A percentile compares a stretch with the other conserved stretches of the same genome.
These are phyloP conservation scores for Colletotrichum theobromicola DNA, from an alignment of 2,329 filamentous ascomycete species.

Conservation along the genomic window DNA sequence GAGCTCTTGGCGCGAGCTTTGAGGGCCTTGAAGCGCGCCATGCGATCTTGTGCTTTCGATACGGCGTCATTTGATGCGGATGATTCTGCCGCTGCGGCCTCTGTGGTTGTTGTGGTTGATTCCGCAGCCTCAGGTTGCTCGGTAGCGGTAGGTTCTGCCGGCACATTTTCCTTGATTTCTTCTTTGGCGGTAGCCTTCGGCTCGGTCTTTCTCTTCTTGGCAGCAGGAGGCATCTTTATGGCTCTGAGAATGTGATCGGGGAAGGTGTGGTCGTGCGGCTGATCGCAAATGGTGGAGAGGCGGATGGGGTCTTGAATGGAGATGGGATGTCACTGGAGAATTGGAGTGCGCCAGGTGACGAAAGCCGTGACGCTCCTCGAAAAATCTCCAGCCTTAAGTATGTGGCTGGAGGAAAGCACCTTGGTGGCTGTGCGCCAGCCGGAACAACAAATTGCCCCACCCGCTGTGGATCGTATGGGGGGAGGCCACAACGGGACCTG, in stretches of 20 bases:
- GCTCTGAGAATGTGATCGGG: not conserved
- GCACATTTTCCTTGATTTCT: conserved; percentile 8
- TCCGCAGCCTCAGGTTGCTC: conserved; percentile 23
- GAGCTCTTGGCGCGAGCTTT: conserved; percentile 80
- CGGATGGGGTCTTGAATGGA: not conserved
- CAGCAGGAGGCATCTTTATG: conserved; percentile 42
- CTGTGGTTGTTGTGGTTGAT: conserved; percentile 24
- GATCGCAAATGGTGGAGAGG: not conserved
- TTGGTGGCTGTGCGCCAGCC: not conserved
- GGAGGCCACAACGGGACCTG: conserved; percentile 11
- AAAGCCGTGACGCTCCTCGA: conserved; percentile 3
- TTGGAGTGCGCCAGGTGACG: not conserved
- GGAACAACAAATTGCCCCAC: conserved; percentile 9
- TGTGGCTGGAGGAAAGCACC: not conserved
- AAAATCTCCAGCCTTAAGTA: not conserved
- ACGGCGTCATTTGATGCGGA: conserved; percentile 30
- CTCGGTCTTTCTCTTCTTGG: conserved; percentile 50
- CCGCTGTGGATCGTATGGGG: not conserved
- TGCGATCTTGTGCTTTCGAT: conserved; percentile 65
- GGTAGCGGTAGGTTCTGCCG: conserved; percentile 13
- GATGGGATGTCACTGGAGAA: not conserved
- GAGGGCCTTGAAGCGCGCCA: conserved; percentile 85
- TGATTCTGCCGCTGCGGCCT: conserved; percentile 18
- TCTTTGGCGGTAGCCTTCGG: conserved; percentile 24
- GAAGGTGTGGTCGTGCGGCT: not conserved